A percentile compares a stretch with the other conserved stretches of the same genome.
Conservation (phyloP, 2,329 filamentous ascomycete species). For the Tolypocladium nubicola region DNA sequence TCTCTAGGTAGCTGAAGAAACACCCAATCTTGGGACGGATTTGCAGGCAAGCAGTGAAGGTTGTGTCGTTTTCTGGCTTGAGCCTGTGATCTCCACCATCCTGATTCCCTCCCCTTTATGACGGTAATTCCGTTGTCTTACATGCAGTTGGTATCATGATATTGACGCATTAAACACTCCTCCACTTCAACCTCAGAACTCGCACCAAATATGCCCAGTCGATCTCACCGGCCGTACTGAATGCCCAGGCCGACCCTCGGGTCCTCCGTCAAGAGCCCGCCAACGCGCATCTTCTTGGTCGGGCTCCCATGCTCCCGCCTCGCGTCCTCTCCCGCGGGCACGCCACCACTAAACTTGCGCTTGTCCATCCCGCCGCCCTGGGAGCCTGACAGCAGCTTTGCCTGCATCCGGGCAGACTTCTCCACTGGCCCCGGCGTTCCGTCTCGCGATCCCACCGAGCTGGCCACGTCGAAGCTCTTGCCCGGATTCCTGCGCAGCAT, state of each 20-base stretch:
- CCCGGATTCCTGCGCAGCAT: slow-evolving; percentile 55
- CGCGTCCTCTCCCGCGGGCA: slow-evolving; percentile 19
- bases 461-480: slow-evolving; percentile 40
- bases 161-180: background rate
- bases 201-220: background rate
- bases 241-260: slow-evolving; percentile 41
- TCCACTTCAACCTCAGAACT: background rate
- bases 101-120: background rate
- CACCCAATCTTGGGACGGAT: too few relatives aligned
- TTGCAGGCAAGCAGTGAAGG: too few relatives aligned
- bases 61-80: too few relatives aligned
- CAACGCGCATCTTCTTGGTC: slow-evolving; percentile 39
- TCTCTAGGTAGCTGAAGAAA: background rate
- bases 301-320: slow-evolving; percentile 32
- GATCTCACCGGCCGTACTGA: slow-evolving; percentile 27
- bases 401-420: slow-evolving; percentile 34
- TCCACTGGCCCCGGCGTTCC: slow-evolving; percentile 33
- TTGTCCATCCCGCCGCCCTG: slow-evolving; percentile 36
- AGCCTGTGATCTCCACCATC: background rate
- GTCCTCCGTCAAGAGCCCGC: slow-evolving; percentile 25
- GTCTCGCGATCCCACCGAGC: slow-evolving; percentile 31
- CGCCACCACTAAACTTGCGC: slow-evolving; percentile 35
- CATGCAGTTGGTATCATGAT: background rate
- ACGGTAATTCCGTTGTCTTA: background rate
- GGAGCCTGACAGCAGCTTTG: slow-evolving; percentile 37